A percentile compares a stretch with the other conserved stretches of the same genome.
Conservation (phyloP, 1,284 basidiomycete genomes). For the Peniophora sp. region DNA sequence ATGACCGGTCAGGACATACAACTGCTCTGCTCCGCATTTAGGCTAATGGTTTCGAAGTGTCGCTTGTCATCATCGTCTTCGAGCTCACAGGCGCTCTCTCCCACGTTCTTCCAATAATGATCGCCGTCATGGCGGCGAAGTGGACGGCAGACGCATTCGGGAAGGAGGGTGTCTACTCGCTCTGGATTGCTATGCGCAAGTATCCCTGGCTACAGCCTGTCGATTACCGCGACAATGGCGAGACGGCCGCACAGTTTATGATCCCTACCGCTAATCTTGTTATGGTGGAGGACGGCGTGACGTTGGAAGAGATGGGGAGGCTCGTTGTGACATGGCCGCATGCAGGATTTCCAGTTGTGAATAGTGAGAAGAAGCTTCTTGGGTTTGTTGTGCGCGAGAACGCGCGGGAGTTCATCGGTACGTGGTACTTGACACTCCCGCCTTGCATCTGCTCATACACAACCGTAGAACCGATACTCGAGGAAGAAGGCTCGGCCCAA, state of each 20-base stretch:
- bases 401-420: constrained; percentile 42
- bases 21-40: too few species aligned
- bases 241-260: constrained; percentile 59
- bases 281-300: constrained; percentile 38
- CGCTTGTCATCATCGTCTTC: constrained; percentile 67
- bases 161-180: constrained; percentile 65
- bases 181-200: constrained; percentile 64
- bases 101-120: constrained; percentile 75
- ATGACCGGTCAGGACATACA: constrained; percentile 64
- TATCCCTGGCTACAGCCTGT: constrained; percentile 72
- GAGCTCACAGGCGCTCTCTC: constrained; percentile 71
- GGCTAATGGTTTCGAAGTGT: constrained; percentile 34
- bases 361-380: constrained; percentile 36
- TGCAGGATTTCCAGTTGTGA: constrained; percentile 58
- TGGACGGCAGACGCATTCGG: constrained; percentile 69
- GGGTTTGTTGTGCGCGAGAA: constrained; percentile 56
- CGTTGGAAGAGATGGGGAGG: constrained; percentile 33
- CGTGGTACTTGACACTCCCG: constrained; percentile 11
- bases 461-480: constrained; percentile 20
- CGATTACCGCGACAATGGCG: constrained; percentile 58
- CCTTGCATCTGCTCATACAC: constrained; percentile 1
- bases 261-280: constrained; percentile 41
- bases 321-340: constrained; percentile 36
- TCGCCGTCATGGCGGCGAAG: constrained; percentile 69
- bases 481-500: constrained; percentile 21